Conservation (phyloP, 1,139 yeast species). For the Zygosaccharomyces pseudobailii region DNA sequence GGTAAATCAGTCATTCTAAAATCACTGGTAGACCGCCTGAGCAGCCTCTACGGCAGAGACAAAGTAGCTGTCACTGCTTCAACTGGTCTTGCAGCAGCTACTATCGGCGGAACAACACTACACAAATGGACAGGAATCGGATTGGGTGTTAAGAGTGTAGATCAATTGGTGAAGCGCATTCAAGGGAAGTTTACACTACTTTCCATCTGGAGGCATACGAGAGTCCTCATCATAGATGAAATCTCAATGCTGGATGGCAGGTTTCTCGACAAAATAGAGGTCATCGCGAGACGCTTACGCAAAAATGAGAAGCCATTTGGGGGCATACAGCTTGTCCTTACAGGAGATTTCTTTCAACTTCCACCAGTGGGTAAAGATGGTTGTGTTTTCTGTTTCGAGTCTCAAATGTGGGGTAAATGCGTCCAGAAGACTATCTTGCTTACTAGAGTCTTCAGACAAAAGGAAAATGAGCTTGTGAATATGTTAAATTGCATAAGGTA, state of each 20-base stretch:
- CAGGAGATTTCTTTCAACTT: conserved; percentile 83
- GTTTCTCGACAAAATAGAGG: conserved; percentile 60
- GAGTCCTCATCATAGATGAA: conserved; percentile 72
- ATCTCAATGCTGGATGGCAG: conserved; percentile 76
- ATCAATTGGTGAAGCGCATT: conserved; percentile 43
- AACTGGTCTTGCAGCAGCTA: conserved; percentile 87
- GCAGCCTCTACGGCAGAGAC: conserved; percentile 40
- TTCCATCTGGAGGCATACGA: conserved; percentile 56
- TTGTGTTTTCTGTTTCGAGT: conserved; percentile 53
- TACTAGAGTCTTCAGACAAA: conserved; percentile 66
- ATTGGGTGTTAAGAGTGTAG: conserved; percentile 51
- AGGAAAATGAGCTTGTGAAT: conserved; percentile 58
- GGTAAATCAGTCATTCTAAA: conserved; percentile 75
- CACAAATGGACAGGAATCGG: conserved; percentile 80
- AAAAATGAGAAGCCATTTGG: conserved; percentile 59
- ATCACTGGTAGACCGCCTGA: conserved; percentile 48
- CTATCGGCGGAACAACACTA: conserved; percentile 77
- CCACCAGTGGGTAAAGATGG: conserved; percentile 63
- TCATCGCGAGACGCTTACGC: conserved; percentile 52
- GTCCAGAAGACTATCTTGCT: conserved; percentile 54
- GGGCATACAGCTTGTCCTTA: conserved; percentile 70
- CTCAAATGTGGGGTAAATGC: conserved; percentile 50
- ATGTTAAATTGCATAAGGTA: conserved; percentile 71
- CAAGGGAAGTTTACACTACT: conserved; percentile 41
- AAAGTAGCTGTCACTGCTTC: conserved; percentile 83